These are phyloP conservation scores for Artomyces pyxidatus DNA, from an alignment of 768 basidiomycete genomes.

Conservation along the genomic window DNA sequence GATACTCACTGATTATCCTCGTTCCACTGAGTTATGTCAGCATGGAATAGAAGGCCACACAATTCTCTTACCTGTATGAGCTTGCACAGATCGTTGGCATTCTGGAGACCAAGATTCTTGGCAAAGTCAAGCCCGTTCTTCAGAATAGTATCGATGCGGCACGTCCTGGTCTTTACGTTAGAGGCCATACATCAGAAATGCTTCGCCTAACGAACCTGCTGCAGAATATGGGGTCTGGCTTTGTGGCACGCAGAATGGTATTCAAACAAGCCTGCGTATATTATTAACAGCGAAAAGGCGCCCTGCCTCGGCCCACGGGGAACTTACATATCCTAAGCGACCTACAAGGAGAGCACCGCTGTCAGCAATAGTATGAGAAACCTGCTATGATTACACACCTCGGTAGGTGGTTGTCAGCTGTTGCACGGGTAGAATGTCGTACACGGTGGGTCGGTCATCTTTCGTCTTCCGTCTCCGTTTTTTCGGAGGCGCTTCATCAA, in stretches of 20 bases:
- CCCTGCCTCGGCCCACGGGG: neutral
- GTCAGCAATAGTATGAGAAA: conserved; percentile 3
- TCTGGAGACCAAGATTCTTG: conserved; percentile 74
- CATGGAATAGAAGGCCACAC: no score
- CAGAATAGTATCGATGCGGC: conserved; percentile 65
- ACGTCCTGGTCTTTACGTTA: conserved; percentile 20
- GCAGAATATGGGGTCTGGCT: conserved; percentile 72
- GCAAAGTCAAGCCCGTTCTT: conserved; percentile 77
- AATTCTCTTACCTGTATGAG: conserved; percentile 44
- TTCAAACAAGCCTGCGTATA: conserved; percentile 65
- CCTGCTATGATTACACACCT: conserved; percentile 42
- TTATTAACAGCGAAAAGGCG: neutral
- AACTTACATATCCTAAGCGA: conserved; percentile 11
- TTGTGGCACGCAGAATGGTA: conserved; percentile 66
- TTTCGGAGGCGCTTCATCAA: conserved; percentile 10
- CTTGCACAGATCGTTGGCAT: conserved; percentile 59
- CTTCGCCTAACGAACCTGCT: conserved; percentile 36
- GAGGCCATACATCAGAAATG: neutral
- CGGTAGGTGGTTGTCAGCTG: conserved; percentile 59
- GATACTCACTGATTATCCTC: conserved; percentile 59
- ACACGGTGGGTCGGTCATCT: conserved; percentile 41
- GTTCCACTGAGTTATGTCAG: conserved; percentile 53
- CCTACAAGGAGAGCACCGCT: neutral
- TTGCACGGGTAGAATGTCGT: conserved; percentile 66
- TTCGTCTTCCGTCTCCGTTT: conserved; percentile 25